phyloP scores from a whole-genome alignment of 768 basidiomycete species.

The Lactarius quietus region DNA sequence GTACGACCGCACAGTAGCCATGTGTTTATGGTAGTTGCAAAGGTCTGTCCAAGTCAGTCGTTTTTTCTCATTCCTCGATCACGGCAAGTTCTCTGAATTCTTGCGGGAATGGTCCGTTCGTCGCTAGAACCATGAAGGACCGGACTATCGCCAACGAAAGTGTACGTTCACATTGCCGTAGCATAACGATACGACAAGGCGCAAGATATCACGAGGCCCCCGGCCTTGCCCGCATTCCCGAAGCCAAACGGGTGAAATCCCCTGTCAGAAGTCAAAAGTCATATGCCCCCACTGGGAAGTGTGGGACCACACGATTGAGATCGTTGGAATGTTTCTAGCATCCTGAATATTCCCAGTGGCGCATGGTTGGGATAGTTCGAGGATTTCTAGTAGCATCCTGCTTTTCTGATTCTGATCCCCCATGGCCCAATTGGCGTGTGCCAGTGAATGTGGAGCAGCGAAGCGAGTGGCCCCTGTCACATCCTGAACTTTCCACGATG shows the following conservation, averaged over 20 bases:
- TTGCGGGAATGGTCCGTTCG: neutral
- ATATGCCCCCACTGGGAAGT: constrained; percentile 36
- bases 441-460: neutral
- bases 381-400: neutral
- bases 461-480: neutral
- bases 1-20: neutral
- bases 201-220: constrained; percentile 34
- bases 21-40: neutral
- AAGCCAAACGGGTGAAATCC: constrained; percentile 33
- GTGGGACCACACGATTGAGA: constrained; percentile 31
- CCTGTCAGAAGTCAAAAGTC: constrained; percentile 32
- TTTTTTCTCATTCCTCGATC: neutral
- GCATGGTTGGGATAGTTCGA: neutral
- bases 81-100: no score
- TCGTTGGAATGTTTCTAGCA: constrained; percentile 31
- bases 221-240: constrained; percentile 34
- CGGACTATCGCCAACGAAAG: constrained; percentile 31
- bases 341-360: neutral
- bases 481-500: no score
- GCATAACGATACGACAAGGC: constrained; percentile 37
- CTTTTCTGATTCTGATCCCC: neutral
- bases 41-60: neutral
- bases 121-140: neutral
- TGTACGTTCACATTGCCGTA: constrained; percentile 28
- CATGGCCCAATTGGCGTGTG: neutral